Percentiles rank a stretch among this genome's conserved stretches.
Evolutionary conservation across 169 alveolate species (phyloP).

Genomic region (Cyclospora cayetanensis): DNA sequence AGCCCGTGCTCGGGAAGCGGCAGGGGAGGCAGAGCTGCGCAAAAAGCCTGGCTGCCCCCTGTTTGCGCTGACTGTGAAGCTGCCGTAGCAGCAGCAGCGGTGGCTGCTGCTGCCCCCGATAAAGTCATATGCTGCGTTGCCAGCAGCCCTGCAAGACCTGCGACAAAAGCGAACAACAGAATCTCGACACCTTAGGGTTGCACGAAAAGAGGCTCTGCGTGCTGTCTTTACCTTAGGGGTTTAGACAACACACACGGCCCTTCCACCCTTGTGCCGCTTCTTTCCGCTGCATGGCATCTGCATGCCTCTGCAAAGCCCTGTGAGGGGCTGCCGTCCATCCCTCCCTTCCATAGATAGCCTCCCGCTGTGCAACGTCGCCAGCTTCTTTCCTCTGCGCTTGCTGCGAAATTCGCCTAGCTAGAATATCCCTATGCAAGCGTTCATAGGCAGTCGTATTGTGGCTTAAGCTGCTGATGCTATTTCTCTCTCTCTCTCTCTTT

Average conservation of each 20-base stretch:
- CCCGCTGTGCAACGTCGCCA: no score
- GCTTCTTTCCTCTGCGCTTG: no score
- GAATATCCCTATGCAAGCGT: no score
- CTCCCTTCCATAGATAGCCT: no score
- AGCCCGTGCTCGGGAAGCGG: constrained; percentile 26
- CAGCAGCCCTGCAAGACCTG: constrained; percentile 15
- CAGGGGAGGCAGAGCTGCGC: background rate
- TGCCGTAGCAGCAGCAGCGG: constrained; percentile 8
- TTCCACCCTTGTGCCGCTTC: background rate
- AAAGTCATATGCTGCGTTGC: constrained; percentile 16
- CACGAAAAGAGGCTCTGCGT: background rate
- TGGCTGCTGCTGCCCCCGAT: constrained; percentile 2
- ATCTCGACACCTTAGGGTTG: background rate
- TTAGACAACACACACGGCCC: background rate
- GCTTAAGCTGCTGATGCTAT: no score
- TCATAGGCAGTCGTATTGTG: no score
- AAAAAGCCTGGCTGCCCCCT: background rate
- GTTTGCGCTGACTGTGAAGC: background rate
- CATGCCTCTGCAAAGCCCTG: no score
- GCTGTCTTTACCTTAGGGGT: no score
- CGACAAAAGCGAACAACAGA: background rate
- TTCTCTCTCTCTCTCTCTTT: background rate
- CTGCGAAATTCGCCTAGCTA: no score
- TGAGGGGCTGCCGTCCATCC: no score
- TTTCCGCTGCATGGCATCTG: background rate